Evolutionary conservation across 805 yeast species (phyloP), one percentile per base, ranked within the genome.

Genomic region (Blastobotrys muscicola): DNA sequence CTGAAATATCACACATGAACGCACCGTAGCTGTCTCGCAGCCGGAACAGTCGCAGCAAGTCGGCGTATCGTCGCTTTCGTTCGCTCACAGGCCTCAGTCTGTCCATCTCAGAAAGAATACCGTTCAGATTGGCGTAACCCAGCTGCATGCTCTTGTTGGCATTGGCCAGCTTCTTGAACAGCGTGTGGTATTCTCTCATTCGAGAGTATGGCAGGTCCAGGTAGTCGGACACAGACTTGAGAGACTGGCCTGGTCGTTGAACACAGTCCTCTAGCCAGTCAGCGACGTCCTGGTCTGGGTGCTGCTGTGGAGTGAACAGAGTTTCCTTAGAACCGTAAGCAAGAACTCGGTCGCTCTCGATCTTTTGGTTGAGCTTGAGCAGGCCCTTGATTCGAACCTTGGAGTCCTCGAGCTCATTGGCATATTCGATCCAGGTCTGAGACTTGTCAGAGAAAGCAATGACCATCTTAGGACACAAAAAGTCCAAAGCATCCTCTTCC

Each of bases 181-280:
- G 48, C 11, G 31, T 39, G 8, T 36, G 30, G 29, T 48, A 51
- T 12, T 44, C 45, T 8, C 40, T 33, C 20, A 55, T 36, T 4
- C 54, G 48, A 8, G 32, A 34, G 14, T 54, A 38, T 9, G 61
- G 61, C 29, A 50, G 38, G 13, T 38, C 33, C 39, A 57, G 34
- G 39, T 55, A 57, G 10, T 45, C 49, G 8, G 47, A 29, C 8
- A 50, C 45, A 14, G 44, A 38, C 16, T 41, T 20, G 16, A 51
- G 30, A 8, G 49, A 34, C 35, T 57, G 58, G 11, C 37, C 36
- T 29, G 45, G 37, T 8, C 23, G 33, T 26, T 34, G 44, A n/a
- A 14, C 12, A 34, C 45, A 39, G 4, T 38, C 36, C 2, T 50
- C 40, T 16, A 51, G 37, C 56, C 56, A 54, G 16, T 54, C 55